Base-by-base conservation (phyloP, 2,329 filamentous ascomycete genomes). In the Pseudopithomyces chartarum region DNA sequence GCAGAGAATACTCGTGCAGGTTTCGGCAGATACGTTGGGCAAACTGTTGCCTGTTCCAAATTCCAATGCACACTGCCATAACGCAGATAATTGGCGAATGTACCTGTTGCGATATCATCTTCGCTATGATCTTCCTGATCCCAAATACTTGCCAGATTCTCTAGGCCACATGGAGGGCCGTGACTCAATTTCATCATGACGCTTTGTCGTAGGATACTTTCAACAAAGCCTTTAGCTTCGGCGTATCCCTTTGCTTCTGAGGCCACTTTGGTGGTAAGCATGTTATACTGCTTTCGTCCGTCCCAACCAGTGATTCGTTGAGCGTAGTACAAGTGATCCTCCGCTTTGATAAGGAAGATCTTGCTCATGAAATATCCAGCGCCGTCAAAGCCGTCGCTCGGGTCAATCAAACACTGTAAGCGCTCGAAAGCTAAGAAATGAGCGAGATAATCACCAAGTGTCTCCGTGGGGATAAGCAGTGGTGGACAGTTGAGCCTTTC, bases 281-380 rank as follows among this genome's bases (percentile, higher is more conserved):
- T 43, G 40, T 43, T 43, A 20, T 43, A 43, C 20, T 43, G 40
- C 17, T 43, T 23, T 12, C 40, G 40, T 15, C 40, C 40, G 22
- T 43, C 40, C 40, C 40, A 43, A 10, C 40, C 40, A 13, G 40
- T 43, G 20, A 43, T 43, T 23, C 40, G 40, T 19, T 43, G 40
- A 10, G 40, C 40, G 11, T 43, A 43, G 40, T 43, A 43, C 17
- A 43, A 23, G 22, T 43, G 40, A 6, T 43, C 40, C 40, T 43
- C 40, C 19, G 40, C 40, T 19, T 23, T 43, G 40, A 43, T 19
- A 5, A 43, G 19, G 11, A 52, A 33, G 15, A 52, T 26, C 13
- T 52, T 52, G 26, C n/a, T 45, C n/a, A 39, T 26, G n/a, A 40
- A 52, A 29, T 52, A 52, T 15, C 45, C 50, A n/a, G 32, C 50